These are phyloP conservation scores for Cicer arietinum DNA, from an alignment of 306 rosid species.

Conservation along the genomic window DNA sequence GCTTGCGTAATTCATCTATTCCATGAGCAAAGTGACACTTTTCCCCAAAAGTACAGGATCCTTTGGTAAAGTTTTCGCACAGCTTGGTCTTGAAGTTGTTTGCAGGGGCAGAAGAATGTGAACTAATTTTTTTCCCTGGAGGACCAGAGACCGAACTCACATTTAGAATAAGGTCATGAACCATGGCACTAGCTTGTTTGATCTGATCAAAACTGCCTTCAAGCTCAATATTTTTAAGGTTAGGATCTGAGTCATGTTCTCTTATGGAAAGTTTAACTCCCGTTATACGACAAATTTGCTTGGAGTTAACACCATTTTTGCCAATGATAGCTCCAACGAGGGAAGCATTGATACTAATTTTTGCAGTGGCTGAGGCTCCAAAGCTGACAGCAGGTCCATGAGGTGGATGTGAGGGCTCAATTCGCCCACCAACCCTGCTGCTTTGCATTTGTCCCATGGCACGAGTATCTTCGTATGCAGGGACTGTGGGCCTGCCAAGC, in stretches of 20 bases:
- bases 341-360: conserved; percentile 80
- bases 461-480: conserved; percentile 70
- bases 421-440: conserved; percentile 64
- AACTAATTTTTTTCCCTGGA: conserved; percentile 49
- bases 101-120: conserved; percentile 39
- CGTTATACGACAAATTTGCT: conserved; percentile 81
- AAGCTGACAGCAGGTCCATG: conserved; percentile 73
- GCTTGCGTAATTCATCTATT: conserved; percentile 66
- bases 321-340: conserved; percentile 90
- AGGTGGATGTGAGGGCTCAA: conserved; percentile 50
- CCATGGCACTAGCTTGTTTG: conserved; percentile 86
- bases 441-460: conserved; percentile 55
- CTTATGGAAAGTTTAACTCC: conserved; percentile 80
- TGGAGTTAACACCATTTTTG: conserved; percentile 78
- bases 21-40: conserved; percentile 94
- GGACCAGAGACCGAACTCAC: conserved; percentile 62
- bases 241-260: conserved; percentile 78
- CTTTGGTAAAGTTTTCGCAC: conserved; percentile 74
- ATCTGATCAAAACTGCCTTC: conserved; percentile 72
- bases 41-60: conserved; percentile 86
- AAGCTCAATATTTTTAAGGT: conserved; percentile 79
- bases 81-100: conserved; percentile 80
- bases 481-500: conserved; percentile 73
- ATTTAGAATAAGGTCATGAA: conserved; percentile 72
- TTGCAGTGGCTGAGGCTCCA: conserved; percentile 83